Percentiles rank a stretch among this genome's conserved stretches.
Evolutionary conservation across 768 basidiomycete species (phyloP).

Genomic region (Pleurotus pulmonarius): DNA sequence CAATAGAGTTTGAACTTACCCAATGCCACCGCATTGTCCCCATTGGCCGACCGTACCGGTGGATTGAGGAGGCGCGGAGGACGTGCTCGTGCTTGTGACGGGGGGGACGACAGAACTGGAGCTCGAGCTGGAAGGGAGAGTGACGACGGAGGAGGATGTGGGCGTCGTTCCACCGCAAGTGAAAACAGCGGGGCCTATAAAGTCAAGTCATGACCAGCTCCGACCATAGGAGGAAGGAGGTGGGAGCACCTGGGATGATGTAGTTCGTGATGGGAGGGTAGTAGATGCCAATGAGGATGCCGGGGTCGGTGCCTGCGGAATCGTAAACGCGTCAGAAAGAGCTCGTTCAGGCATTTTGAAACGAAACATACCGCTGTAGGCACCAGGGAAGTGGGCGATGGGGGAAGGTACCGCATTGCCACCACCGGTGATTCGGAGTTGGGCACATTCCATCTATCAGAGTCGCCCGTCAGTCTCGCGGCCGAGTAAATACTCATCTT

Average conservation of each 20-base stretch:
- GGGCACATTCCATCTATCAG: conserved; percentile 5
- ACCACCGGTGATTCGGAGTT: conserved; percentile 2
- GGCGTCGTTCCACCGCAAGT: not conserved
- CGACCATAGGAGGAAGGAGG: no score
- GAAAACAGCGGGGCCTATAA: not conserved
- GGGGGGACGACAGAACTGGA: not conserved
- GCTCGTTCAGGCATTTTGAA: no score
- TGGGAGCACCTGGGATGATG: conserved; percentile 6
- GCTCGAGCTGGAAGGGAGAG: no score
- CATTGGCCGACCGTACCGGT: conserved; percentile 2
- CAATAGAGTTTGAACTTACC: conserved; percentile 18
- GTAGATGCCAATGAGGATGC: conserved; percentile 1
- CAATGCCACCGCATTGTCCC: conserved; percentile 52
- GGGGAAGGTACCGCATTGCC: not conserved
- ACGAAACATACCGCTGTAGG: not conserved
- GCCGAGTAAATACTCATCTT: no score
- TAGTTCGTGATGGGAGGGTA: not conserved
- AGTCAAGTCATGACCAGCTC: no score
- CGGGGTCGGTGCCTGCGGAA: conserved; percentile 1
- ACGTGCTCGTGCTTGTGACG: not conserved
- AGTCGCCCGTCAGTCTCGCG: no score
- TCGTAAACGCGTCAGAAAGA: not conserved
- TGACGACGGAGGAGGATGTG: not conserved
- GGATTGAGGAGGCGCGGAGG: not conserved
- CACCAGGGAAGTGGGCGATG: conserved; percentile 2